Base-by-base conservation (phyloP, 495 filamentous ascomycete genomes). In the Penicillium steckii region DNA sequence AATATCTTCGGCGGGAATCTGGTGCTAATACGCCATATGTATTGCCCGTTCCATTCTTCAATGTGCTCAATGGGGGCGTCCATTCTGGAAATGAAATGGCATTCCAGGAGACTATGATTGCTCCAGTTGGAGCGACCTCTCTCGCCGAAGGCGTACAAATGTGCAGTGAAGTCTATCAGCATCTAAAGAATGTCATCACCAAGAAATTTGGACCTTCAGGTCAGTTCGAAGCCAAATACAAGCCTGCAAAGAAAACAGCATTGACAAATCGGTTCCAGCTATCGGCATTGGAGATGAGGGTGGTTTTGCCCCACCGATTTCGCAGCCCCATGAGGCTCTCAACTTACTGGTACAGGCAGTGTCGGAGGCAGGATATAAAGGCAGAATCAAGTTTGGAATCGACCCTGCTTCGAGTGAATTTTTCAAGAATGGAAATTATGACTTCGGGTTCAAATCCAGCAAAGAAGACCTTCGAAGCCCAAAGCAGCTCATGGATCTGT, bases 61-160 rank as follows among this genome's bases (percentile, higher is more conserved):
- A 71, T 45, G 59, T 73, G 10, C 41, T 72, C 15, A 69, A 72
- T 44, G 68, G 69, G 3, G 68, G 66, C 8, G 56, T 58, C n/a
- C 64, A 67, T 52, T 68, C 67, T 0, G 65, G 65, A 8, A 72
- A 70, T 48, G 48, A 51, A 10, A 70, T 70, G 65, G 68, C 62
- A 19, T 72, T 72, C 46, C 65, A 68, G 40, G 69, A 69, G 44
- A 55, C 64, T 23, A 71, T 69, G 64, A 57, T 72, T 12, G 68
- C 69, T 9, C 69, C 69, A 2, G 53, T 57, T 1, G 68, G 65
- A 2, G 69, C 69, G 2, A 33, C 46, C 3, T 62, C 53, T 13
- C 52, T 73, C 21, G 46, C 55, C 1, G 41, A 71, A 23, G 68
- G 60, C 3, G 51, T 70, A 10, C 56, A 52, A 23, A 66, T 70